Evolutionary conservation across 2,329 filamentous ascomycete species (phyloP).

Genomic region (Escovopsis sp.): DNA sequence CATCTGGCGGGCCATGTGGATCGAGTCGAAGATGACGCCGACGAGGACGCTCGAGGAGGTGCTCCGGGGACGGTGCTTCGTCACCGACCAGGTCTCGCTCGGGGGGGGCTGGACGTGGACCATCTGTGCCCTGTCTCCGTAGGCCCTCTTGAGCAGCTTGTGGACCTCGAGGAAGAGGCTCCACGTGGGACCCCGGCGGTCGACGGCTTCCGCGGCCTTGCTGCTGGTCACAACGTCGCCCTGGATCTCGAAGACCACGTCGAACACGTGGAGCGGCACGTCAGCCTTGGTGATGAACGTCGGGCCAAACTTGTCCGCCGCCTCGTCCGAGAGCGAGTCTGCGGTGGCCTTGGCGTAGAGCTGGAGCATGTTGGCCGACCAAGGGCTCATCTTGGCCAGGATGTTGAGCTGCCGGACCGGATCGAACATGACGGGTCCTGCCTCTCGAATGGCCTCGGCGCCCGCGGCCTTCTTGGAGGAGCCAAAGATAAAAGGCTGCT

Average conservation of each 20-base stretch:
- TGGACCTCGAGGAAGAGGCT: constrained; percentile 44
- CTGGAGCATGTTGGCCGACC: constrained; percentile 62
- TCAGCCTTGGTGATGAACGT: constrained; percentile 59
- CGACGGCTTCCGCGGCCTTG: constrained; percentile 15
- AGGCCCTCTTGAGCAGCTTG: constrained; percentile 49
- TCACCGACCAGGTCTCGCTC: constrained; percentile 16
- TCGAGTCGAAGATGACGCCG: constrained; percentile 56
- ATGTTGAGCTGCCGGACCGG: constrained; percentile 60
- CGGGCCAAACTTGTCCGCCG: constrained; percentile 66
- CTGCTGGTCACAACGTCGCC: constrained; percentile 13
- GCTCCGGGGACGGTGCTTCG: constrained; percentile 7
- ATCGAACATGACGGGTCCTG: constrained; percentile 63
- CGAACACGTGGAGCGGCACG: constrained; percentile 38
- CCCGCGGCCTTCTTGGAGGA: constrained; percentile 12
- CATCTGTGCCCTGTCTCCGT: constrained; percentile 58
- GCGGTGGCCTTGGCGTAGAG: constrained; percentile 62
- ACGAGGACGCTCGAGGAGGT: constrained; percentile 34
- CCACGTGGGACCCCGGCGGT: constrained; percentile 28
- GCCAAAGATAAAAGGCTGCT: constrained; percentile 43
- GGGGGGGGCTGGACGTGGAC: constrained; percentile 40
- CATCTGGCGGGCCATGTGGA: constrained; percentile 58
- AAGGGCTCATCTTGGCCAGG: constrained; percentile 77
- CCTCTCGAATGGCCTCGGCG: constrained; percentile 24
- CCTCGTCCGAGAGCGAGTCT: constrained; percentile 56
- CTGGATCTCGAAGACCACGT: constrained; percentile 27